phyloP scores from a whole-genome alignment of 73 alveolate species.

The Breviolum minutum region DNA sequence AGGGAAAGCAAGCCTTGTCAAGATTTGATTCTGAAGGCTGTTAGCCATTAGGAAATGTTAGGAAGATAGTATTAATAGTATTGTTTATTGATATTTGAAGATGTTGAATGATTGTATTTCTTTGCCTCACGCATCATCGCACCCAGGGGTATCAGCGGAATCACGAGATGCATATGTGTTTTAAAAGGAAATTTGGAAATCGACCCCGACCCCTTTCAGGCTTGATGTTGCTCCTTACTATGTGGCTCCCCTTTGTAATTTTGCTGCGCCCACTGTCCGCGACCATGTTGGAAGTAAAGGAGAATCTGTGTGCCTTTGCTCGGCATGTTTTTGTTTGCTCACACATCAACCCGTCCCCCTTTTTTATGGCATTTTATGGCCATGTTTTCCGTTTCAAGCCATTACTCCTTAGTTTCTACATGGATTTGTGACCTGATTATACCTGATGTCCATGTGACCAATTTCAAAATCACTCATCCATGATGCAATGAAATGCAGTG shows the following conservation, averaged over 20 bases:
- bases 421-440: neutral
- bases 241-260: conserved; percentile 3
- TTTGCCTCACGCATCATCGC: no score
- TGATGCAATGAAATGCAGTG: neutral
- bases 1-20: no score
- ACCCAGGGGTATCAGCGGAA: no score
- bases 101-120: no score
- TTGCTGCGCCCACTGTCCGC: conserved; percentile 21
- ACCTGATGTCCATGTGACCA: neutral
- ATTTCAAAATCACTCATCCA: neutral
- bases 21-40: no score
- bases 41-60: no score
- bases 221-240: neutral
- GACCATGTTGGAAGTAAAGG: conserved; percentile 49
- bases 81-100: no score
- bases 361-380: neutral
- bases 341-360: neutral
- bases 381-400: neutral
- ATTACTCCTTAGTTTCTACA: neutral
- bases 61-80: no score
- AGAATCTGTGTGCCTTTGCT: neutral
- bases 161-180: no score
- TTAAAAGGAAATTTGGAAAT: no score
- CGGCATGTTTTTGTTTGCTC: neutral
- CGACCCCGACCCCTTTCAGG: neutral